Evolutionary conservation across 73 alveolate genomes (phyloP).

Genomic region (Paramecium bursaria): DNA sequence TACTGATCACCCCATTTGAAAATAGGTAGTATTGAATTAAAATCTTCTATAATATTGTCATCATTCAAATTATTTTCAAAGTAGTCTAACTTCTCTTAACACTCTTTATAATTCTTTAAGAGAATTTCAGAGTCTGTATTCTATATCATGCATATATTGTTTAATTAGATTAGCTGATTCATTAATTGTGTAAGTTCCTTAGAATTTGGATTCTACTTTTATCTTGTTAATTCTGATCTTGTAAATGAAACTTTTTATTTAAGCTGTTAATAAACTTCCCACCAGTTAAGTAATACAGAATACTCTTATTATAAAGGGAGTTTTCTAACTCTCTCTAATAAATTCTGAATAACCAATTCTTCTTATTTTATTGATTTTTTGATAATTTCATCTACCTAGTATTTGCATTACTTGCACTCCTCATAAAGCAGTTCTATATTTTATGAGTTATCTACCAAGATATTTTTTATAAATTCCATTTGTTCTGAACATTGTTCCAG

Average conservation of each 20-base stretch:
- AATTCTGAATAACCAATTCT: neutral
- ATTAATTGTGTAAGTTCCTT: neutral
- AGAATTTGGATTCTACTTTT: neutral
- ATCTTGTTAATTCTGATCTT: neutral
- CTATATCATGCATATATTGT: neutral
- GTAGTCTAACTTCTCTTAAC: constrained; percentile 20
- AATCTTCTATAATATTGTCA: neutral
- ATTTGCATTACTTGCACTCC: neutral
- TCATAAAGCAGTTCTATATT: neutral
- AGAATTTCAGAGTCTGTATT: neutral
- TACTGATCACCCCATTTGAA: constrained; percentile 49
- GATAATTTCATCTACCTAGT: neutral
- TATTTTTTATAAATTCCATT: neutral
- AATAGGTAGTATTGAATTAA: neutral
- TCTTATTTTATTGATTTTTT: neutral
- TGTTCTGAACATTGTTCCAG: neutral
- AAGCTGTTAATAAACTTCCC: neutral
- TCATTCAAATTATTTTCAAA: neutral
- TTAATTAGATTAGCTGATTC: neutral
- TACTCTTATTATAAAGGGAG: neutral
- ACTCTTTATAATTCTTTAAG: constrained; percentile 1
- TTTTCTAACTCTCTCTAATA: neutral
- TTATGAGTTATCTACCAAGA: neutral
- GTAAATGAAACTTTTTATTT: neutral
- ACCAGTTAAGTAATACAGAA: neutral